Base-by-base conservation (phyloP, 306 rosid genomes). In the Senna siamea region DNA sequence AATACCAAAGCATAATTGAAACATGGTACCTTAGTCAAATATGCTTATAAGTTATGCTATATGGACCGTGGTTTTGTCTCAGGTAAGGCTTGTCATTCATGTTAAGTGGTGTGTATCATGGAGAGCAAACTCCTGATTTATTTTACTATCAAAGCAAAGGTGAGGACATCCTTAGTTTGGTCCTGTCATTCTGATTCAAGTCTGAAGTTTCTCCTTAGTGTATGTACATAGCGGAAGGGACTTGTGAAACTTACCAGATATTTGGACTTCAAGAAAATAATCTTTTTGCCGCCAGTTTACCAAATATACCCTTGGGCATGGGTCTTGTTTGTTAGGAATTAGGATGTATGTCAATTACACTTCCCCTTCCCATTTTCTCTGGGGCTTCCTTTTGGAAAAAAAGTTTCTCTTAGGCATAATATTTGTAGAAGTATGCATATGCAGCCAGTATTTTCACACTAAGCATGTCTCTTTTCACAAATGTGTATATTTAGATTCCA, bases 251-350 rank as follows among this genome's bases (percentile, higher is more conserved):
- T 60, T 69, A 32, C 19, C n/a, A 22, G 20, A 44, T 69, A 34
- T 74, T 80, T 46, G 73, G 38, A 32, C 56, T 71, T 34, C 18
- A 8, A 43, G 60, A 58, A 43, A 43, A 53, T 26, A 32, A 28
- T 60, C 15, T 0, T 74, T 43, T 80, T 60, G 68, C 58, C 40
- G 12, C 69, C 68, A 48, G 53, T 56, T 41, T 73, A 51, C 65
- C 44, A 28, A 48, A 28, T 68, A 4, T 47, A 37, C 43, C 19
- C 15, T 37, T 0, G 68, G 59, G 66, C 5, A 68, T 41, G 41
- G 77, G 41, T 72, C 40, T n/a, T n/a, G n/a, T n/a, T n/a, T 68
- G 60, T 54, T 14, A 23, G 40, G 30, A 26, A 26, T 26, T 26
- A 26, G 30, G 30, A 26, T 69, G 18, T 43, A 19, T 53, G 62